Conservation (phyloP, 768 basidiomycete species). For the Mycena latifolia region DNA sequence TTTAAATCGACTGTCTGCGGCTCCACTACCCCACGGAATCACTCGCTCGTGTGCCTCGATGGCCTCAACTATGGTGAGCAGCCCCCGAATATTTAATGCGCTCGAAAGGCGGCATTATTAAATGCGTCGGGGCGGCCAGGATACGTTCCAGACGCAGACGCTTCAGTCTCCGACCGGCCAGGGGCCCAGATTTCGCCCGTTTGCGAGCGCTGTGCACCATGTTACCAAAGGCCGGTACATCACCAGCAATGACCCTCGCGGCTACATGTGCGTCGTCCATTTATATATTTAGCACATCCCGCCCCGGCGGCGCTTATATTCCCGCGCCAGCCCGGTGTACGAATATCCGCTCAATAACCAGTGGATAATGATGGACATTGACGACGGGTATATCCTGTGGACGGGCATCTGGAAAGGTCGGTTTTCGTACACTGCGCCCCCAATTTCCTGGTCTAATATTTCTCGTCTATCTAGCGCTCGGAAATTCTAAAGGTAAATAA, state of each 20-base stretch:
- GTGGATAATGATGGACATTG: constrained; percentile 97
- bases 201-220: constrained; percentile 81
- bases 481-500: constrained; percentile 85
- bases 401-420: constrained; percentile 95
- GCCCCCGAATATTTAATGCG: not conserved
- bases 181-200: constrained; percentile 71
- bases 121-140: too few species aligned
- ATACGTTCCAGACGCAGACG: not conserved
- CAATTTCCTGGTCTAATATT: not conserved
- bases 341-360: constrained; percentile 92
- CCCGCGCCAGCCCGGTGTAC: constrained; percentile 79
- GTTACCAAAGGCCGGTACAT: constrained; percentile 91
- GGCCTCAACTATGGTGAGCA: not conserved
- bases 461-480: constrained; percentile 65
- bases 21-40: too few species aligned
- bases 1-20: not conserved
- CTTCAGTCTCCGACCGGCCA: constrained; percentile 15
- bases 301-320: not conserved
- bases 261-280: constrained; percentile 90
- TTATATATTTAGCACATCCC: constrained; percentile 20
- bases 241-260: constrained; percentile 89
- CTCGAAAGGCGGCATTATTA: too few species aligned
- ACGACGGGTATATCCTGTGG: constrained; percentile 93
- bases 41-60: too few species aligned
- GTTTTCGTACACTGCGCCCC: constrained; percentile 25